Evolutionary conservation across 192 early-diverging fungal species (phyloP), one percentile per base, ranked within the genome.

Genomic region (Coemansia sp.): DNA sequence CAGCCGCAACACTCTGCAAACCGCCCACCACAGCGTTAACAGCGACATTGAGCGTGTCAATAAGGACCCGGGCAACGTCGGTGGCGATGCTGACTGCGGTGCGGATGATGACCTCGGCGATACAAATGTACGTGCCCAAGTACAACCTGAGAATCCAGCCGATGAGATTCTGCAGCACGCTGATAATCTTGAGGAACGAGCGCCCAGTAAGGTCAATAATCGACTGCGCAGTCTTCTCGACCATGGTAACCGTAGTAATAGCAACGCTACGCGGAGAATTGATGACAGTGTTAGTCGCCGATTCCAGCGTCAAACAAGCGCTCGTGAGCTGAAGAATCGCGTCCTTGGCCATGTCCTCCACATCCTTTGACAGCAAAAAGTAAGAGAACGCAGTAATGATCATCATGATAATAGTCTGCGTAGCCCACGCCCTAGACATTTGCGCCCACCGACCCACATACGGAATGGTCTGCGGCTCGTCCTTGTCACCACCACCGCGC

Each of bases 41-140:
- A 9, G 77, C 72, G 35, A 53, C 38, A n/a, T 74, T 64, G 21
- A 74, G 61, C 60, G 42, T 48, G 14, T 74, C 68, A 3, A 72
- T 79, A 13, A 79, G 55, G n/a, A 73, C 41, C 48, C 66, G 50
- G 48, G 64, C 47, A 2, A 55, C 72, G 35, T 70, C 64, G 10
- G 59, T 20, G 35, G 70, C 59, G 16, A 73, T 65, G 12, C 20
- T 64, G 2, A 79, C 64, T 11, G 72, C 77, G 0, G 77, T 70
- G 41, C 59, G 70, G 35, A 79, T 69, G 18, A 79, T 73, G 34
- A 79, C 71, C 37, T 73, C 70, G 26, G 77, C 71, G 57, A 79
- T 73, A 28, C 77, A 79, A 25, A 79, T 73, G 20, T 61, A 74
- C 31, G 72, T 79, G 25, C 77, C 77, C n/a, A 79, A 10, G 41